Percentiles rank a stretch among this genome's conserved stretches.
Evolutionary conservation across 2,329 filamentous ascomycete genomes (phyloP).

Genomic region (Diaporthe humulicola): DNA sequence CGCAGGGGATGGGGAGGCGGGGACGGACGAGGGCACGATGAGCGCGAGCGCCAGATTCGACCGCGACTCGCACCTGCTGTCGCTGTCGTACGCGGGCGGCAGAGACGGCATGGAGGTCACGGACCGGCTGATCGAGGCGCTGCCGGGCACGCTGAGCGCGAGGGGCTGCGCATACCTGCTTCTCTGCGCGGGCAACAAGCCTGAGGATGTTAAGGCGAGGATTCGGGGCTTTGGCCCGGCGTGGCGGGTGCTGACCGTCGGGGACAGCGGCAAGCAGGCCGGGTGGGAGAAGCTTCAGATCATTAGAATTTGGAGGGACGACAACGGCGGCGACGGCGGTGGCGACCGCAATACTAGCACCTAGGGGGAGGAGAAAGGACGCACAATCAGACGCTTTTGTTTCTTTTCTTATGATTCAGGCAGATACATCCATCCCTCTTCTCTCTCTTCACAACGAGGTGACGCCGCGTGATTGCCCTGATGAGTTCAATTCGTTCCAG

Average conservation of each 20-base stretch:
- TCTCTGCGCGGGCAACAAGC: slow-evolving; percentile 91
- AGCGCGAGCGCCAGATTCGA: slow-evolving; percentile 69
- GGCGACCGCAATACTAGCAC: background rate
- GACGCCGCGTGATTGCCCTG: slow-evolving; percentile 21
- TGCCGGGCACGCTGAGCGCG: slow-evolving; percentile 73
- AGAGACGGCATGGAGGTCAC: slow-evolving; percentile 95
- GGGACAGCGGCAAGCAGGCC: slow-evolving; percentile 85
- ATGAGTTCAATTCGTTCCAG: background rate
- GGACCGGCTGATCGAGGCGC: slow-evolving; percentile 77
- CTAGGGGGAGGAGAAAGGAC: slow-evolving; percentile 28
- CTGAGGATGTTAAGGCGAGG: slow-evolving; percentile 76
- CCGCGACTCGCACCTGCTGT: slow-evolving; percentile 84
- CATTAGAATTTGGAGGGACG: slow-evolving; percentile 82
- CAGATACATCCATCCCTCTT: slow-evolving; percentile 1
- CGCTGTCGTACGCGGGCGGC: slow-evolving; percentile 90
- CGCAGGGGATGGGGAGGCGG: slow-evolving; percentile 42
- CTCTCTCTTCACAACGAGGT: slow-evolving; percentile 5
- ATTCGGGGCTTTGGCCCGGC: slow-evolving; percentile 65
- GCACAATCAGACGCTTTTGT: slow-evolving; percentile 35
- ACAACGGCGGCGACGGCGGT: background rate
- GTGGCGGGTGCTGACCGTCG: slow-evolving; percentile 85
- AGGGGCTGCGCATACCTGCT: slow-evolving; percentile 90
- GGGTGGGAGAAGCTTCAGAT: slow-evolving; percentile 97
- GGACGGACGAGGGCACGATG: slow-evolving; percentile 44
- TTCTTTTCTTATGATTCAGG: slow-evolving; percentile 25